phyloP scores from a whole-genome alignment of 192 early-diverging fungal species.

The Lobulomyces angularis region DNA sequence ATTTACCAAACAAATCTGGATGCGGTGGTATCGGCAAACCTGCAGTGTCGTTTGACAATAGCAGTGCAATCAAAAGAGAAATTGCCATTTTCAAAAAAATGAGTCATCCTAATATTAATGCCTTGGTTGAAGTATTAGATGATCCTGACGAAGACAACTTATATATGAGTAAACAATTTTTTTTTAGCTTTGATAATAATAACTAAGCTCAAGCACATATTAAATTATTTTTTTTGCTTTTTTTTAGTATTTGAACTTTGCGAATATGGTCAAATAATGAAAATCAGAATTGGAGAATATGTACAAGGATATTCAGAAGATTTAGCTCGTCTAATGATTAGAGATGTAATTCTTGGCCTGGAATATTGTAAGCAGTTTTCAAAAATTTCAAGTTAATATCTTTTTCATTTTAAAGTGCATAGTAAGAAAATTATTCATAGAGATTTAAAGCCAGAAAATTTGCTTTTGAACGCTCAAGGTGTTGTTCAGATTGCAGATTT shows the following conservation, averaged over 20 bases:
- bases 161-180: slow-evolving; percentile 33
- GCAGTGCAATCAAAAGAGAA: slow-evolving; percentile 27
- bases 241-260: slow-evolving; percentile 50
- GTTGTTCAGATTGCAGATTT: slow-evolving; percentile 46
- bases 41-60: not conserved
- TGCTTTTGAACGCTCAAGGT: slow-evolving; percentile 26
- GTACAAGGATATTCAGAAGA: slow-evolving; percentile 33
- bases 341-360: slow-evolving; percentile 43
- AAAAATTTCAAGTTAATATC: slow-evolving; percentile 7
- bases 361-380: slow-evolving; percentile 38
- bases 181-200: slow-evolving; percentile 2
- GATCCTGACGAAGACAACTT: slow-evolving; percentile 46
- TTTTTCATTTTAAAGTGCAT: slow-evolving; percentile 25
- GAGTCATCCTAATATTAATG: slow-evolving; percentile 45
- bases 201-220: too few relatives aligned
- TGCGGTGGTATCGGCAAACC: too few relatives aligned
- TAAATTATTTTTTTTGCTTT: too few relatives aligned
- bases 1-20: too few relatives aligned
- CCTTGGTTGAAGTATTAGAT: slow-evolving; percentile 45
- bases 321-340: slow-evolving; percentile 37
- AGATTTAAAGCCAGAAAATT: slow-evolving; percentile 49
- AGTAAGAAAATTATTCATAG: slow-evolving; percentile 43
- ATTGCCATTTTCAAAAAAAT: slow-evolving; percentile 49
- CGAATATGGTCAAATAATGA: slow-evolving; percentile 44
- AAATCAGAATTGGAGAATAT: slow-evolving; percentile 17